Evolutionary conservation across 345 rosid genomes (phyloP), one percentile per base, ranked within the genome.

Genomic region (Citrus medica): DNA sequence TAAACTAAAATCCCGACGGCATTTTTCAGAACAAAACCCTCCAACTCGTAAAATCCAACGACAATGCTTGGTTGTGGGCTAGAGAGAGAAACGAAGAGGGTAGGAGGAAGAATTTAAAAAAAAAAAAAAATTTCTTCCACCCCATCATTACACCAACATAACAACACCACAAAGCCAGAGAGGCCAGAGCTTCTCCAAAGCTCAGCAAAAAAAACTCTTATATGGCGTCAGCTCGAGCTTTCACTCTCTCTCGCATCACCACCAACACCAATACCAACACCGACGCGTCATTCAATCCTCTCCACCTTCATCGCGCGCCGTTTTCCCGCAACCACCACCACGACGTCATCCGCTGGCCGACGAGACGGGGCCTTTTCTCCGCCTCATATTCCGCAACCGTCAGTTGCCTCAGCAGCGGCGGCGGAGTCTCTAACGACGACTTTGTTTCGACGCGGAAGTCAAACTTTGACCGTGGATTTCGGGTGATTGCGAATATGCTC

Each of bases 401-500:
- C 33, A 82, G 88, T 80, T 92, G 93, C 85, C 83, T 90, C 77
- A 86, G 89, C 76, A 86, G 89, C 83, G 88, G 83, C 69, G 95
- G 90, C 66, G 92, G 91, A 12, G 88, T 93, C 59, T 92, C 89
- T 73, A 95, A 92, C 77, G 95, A 92, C 33, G 87, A 87, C 24
- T 91, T 85, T 67, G 93, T 92, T 2, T 95, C 97, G n/a, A 93
- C 97, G 12, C 87, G 96, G 7, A 88, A 88, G 79, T 88, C 95
- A 12, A 83, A 86, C 71, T 74, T 92, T 27, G 97, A 92, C 79
- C 86, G 90, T 7, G 98, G 93, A 9, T 92, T 90, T 77, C 80
- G 84, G 22, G 98, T 94, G 53, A 94, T 92, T 58, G 93, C 93
- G n/a, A 90, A 89, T 77, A 82, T 94, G 94, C 82, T 94, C 53